A percentile compares a stretch with the other conserved stretches of the same genome.
Evolutionary conservation across 257 asterid species (phyloP).

Genomic region (Solanum peruvianum): DNA sequence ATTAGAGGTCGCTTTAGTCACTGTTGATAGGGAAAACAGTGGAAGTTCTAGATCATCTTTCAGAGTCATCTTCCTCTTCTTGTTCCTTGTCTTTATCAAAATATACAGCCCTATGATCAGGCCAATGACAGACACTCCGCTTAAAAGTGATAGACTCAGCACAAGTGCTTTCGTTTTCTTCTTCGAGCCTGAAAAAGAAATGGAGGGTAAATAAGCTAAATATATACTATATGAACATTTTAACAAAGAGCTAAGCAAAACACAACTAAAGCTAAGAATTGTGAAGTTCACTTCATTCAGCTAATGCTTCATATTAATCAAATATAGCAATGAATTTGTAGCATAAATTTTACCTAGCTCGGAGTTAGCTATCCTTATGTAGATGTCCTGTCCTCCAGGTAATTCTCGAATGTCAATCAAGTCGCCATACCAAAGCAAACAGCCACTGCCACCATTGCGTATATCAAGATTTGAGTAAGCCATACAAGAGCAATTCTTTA

Average conservation of each 20-base stretch:
- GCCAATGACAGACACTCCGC: neutral
- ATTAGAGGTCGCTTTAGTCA: slow-evolving; percentile 12
- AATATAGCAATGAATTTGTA: neutral
- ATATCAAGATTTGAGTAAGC: slow-evolving; percentile 20
- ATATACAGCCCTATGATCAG: neutral
- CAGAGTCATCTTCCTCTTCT: neutral
- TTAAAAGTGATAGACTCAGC: neutral
- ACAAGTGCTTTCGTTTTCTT: neutral
- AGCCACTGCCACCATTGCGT: slow-evolving; percentile 11
- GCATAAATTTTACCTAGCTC: neutral
- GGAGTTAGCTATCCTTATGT: neutral
- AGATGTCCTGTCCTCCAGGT: neutral
- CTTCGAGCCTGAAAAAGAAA: neutral
- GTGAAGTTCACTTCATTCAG: neutral
- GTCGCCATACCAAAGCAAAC: slow-evolving; percentile 20
- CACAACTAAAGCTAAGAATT: neutral
- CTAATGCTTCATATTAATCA: neutral
- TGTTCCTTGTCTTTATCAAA: neutral
- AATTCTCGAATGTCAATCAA: neutral
- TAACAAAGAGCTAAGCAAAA: neutral
- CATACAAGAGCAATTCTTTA: slow-evolving; percentile 18
- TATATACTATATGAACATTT: neutral
- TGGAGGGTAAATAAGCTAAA: neutral
- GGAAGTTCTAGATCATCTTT: slow-evolving; percentile 11
- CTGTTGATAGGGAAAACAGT: neutral